Base-by-base conservation (phyloP, 192 early-diverging fungal species). In the Backusella tarrabulga region DNA sequence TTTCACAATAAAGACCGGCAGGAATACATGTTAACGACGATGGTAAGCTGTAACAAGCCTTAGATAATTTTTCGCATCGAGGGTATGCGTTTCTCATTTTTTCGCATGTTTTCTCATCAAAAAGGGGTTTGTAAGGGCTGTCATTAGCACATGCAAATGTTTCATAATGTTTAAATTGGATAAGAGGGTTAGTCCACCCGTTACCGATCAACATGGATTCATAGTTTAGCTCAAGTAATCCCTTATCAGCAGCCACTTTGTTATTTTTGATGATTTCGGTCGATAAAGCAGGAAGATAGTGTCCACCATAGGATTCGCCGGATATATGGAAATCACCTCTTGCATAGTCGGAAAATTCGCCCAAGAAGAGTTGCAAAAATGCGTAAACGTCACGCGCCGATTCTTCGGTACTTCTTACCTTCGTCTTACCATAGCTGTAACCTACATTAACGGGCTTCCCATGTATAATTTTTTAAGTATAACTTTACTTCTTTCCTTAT, bases 211-310 rank as follows among this genome's bases (percentile, higher is more conserved):
- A 85, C 68, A 97, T 83, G 15, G 91, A 90, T 21, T 87, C 88
- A 71, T 95, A 87, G 40, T 94, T 89, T 79, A 97, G 88, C 15
- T 19, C 19, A 15, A 75, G 8, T 15, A 75, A 23, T 4, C 36
- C 56, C 6, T 72, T 50, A 32, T 63, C 32, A 17, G 12, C 36
- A 68, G 71, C 75, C 85, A 85, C 73, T 90, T 84, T 82, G 96
- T 98, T 52, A 86, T 85, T 68, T 19, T 89, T 87, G 23, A 92
- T 85, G 78, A 99, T 95, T 44, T 91, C 92, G 71, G 86, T 81
- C 8, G 90, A 96, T 29, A 96, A 92, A 46, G 94, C 96, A 19
- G 98, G 98, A 73, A 99, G 88, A 78, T 97, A 99, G 85, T 98
- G 97, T 4, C 98, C 98, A 2, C 72, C 78, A 68, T 79, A 87